A percentile compares a stretch with the other conserved stretches of the same genome.
phyloP scores from a whole-genome alignment of 768 basidiomycete genomes.

The Scleroderma citrinum region DNA sequence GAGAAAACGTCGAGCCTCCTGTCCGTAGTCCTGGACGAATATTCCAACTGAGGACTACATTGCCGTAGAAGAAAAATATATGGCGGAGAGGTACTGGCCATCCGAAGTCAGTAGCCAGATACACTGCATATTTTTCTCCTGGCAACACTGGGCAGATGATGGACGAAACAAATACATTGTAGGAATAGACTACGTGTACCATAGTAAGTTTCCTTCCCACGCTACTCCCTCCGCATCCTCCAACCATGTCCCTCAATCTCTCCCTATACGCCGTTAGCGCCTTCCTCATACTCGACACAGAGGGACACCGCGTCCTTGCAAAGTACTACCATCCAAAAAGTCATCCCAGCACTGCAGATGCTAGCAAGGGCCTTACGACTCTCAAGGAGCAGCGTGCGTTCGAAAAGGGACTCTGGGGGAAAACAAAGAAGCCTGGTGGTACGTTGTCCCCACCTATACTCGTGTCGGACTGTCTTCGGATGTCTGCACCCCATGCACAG shows the following conservation, averaged over 20 bases:
- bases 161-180: too few relatives aligned
- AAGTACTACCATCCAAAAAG: constrained; percentile 88
- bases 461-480: neutral
- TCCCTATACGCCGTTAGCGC: constrained; percentile 84
- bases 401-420: constrained; percentile 93
- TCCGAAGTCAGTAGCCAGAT: too few relatives aligned
- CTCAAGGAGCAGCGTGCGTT: constrained; percentile 93
- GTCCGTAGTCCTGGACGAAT: too few relatives aligned
- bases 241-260: constrained; percentile 48
- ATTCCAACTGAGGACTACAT: too few relatives aligned
- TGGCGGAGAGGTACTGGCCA: too few relatives aligned
- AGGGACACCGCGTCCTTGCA: constrained; percentile 90
- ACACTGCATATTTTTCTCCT: too few relatives aligned
- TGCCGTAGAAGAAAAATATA: too few relatives aligned
- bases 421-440: constrained; percentile 94
- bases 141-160: too few relatives aligned
- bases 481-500: constrained; percentile 33
- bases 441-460: constrained; percentile 18
- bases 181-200: too few relatives aligned
- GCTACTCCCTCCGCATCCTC: neutral
- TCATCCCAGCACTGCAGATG: constrained; percentile 43
- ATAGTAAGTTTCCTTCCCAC: too few relatives aligned
- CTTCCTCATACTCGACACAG: constrained; percentile 90
- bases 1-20: too few relatives aligned
- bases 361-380: constrained; percentile 56